Evolutionary conservation across 768 basidiomycete species (phyloP).

Genomic region (Flagelloscypha sp.): DNA sequence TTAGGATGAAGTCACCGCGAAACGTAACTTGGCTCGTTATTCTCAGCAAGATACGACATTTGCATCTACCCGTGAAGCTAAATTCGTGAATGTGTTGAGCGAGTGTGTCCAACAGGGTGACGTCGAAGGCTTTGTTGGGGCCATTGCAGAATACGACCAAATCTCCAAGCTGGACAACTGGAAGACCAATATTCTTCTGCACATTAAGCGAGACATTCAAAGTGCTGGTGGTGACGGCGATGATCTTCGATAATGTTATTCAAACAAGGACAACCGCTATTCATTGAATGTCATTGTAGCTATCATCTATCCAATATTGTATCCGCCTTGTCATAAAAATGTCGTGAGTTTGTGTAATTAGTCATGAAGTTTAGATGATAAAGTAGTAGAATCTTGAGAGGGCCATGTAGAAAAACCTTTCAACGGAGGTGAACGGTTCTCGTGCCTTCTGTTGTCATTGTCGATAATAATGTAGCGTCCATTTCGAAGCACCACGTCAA

Average conservation of each 20-base stretch:
- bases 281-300: slow-evolving; percentile 11
- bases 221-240: too few relatives aligned
- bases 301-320: not conserved
- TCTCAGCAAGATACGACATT: slow-evolving; percentile 79
- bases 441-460: slow-evolving; percentile 11
- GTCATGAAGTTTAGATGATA: too few relatives aligned
- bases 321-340: slow-evolving; percentile 1
- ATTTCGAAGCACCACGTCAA: slow-evolving; percentile 50
- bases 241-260: too few relatives aligned
- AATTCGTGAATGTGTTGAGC: slow-evolving; percentile 70
- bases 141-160: slow-evolving; percentile 90
- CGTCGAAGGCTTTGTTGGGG: slow-evolving; percentile 65
- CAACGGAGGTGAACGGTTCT: too few relatives aligned
- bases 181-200: slow-evolving; percentile 88
- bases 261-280: too few relatives aligned
- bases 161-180: slow-evolving; percentile 90
- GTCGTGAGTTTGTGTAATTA: not conserved
- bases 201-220: slow-evolving; percentile 77
- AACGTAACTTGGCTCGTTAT: slow-evolving; percentile 73
- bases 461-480: slow-evolving; percentile 48
- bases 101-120: slow-evolving; percentile 73
- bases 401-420: too few relatives aligned
- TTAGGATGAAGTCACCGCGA: slow-evolving; percentile 80
- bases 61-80: slow-evolving; percentile 81
- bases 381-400: too few relatives aligned